Evolutionary conservation across 768 basidiomycete species (phyloP), one percentile per base, ranked within the genome.

Genomic region (Trametes sanguinea): DNA sequence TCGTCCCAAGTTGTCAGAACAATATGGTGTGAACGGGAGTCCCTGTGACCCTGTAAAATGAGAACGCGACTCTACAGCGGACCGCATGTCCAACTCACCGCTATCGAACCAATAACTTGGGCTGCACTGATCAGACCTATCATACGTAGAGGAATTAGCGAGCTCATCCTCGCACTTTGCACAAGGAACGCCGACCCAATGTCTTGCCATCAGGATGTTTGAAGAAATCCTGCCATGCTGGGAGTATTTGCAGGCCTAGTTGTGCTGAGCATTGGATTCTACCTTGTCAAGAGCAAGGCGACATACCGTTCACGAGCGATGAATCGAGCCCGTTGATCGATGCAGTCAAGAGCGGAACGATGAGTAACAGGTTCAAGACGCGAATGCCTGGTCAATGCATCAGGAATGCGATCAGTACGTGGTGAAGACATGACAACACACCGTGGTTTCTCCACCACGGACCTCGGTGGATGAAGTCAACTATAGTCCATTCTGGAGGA

Each of bases 251-350:
- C 32, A 90, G 76, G 60, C 87, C 88, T 87, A 60, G 2, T 30
- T 32, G 32, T 17, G 51, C 60, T 64, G 48, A 65, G 51, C 63
- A 17, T 17, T 67, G 37, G 58, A 80, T 33, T 76, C 77, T 27
- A 1, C 17, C 10, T 29, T 30, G 32, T 22, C 9, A 4, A 47
- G n/a, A 43, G 14, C 13, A 16, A 43, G 42, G 5, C 13, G 27
- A 51, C 69, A n/a, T 40, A 76, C 78, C 79, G 66, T 88, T 88
- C 14, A 87, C 77, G 47, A 87, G 73, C n/a, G 86, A 88, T 3
- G 85, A 84, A 69, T 89, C 86, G 52, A 87, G 80, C 29, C 89
- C 88, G 72, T 88, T 89, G 51, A 83, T 81, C 13, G 81, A 76
- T 16, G 86, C 82, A 14, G 88, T 87, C 58, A 89, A 73, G n/a